Conservation (phyloP, 2,329 filamentous ascomycete species). For the Zymoseptoria brevis region DNA sequence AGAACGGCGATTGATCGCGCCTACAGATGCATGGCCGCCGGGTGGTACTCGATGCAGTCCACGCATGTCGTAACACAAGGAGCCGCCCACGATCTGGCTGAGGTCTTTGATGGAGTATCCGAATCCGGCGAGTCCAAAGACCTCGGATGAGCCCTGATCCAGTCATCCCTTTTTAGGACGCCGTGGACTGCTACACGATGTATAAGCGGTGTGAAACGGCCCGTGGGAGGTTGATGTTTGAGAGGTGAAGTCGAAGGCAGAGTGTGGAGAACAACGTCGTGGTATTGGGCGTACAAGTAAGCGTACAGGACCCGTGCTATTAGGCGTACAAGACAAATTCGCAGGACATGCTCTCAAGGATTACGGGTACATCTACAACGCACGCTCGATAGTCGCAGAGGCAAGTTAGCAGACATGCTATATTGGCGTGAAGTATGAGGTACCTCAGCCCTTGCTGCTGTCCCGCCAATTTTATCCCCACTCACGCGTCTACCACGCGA, state of each 20-base stretch:
- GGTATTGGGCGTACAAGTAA: too few species aligned
- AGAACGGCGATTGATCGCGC: not conserved
- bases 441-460: too few species aligned
- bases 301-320: too few species aligned
- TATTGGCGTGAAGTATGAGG: too few species aligned
- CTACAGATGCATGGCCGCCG: not conserved
- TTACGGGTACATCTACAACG: too few species aligned
- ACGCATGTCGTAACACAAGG: not conserved
- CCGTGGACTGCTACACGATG: not conserved
- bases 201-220: not conserved
- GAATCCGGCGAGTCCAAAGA: not conserved
- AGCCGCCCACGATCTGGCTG: not conserved
- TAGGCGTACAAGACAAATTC: too few species aligned
- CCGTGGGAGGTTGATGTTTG: not conserved
- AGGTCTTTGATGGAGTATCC: not conserved
- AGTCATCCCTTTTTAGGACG: not conserved
- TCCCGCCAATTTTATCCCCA: not conserved
- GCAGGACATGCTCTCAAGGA: too few species aligned
- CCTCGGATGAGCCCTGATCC: not conserved
- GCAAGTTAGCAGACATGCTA: too few species aligned
- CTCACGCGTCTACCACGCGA: not conserved
- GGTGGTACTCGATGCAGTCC: not conserved
- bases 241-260: not conserved
- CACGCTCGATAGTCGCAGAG: too few species aligned
- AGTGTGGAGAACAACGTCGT: not conserved